These are phyloP conservation scores for Rhododendron griersonianum DNA, from an alignment of 148 eudicot genomes.

Conservation along the genomic window DNA sequence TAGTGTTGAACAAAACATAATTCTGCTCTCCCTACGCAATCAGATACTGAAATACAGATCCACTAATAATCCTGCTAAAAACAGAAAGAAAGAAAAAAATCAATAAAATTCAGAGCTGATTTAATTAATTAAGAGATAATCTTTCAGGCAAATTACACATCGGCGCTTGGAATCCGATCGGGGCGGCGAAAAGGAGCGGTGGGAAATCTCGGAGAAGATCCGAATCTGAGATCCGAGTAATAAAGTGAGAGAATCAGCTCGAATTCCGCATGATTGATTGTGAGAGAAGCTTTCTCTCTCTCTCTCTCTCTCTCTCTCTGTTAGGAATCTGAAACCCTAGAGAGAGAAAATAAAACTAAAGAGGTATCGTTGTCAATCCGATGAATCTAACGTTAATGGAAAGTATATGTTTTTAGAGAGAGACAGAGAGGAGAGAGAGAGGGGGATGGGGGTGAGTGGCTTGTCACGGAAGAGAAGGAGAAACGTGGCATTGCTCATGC, in stretches of 20 bases:
- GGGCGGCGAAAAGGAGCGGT: background rate
- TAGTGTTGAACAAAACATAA: background rate
- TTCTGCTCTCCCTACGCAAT: background rate
- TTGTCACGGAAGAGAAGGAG: conserved; percentile 4
- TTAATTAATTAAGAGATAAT: background rate
- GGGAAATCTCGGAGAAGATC: conserved; percentile 4
- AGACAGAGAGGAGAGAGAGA: conserved; percentile 7
- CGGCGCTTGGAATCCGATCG: background rate
- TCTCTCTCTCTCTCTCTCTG: background rate
- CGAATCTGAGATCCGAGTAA: conserved; percentile 15
- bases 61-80: background rate
- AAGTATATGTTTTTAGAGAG: conserved; percentile 1
- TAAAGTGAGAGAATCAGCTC: conserved; percentile 16
- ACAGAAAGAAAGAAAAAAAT: background rate
- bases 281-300: background rate
- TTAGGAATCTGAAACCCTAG: conserved; percentile 33
- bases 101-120: background rate
- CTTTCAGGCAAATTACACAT: conserved; percentile 5
- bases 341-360: conserved; percentile 11
- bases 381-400: background rate
- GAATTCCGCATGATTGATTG: conserved; percentile 8
- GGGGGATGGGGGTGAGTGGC: background rate
- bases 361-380: background rate
- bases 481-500: conserved; percentile 24
- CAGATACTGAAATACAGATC: conserved; percentile 3